Percentiles rank a stretch among this genome's conserved stretches.
These are phyloP conservation scores for Pholiota adiposa DNA, from an alignment of 1,284 basidiomycete species.

Conservation along the genomic window DNA sequence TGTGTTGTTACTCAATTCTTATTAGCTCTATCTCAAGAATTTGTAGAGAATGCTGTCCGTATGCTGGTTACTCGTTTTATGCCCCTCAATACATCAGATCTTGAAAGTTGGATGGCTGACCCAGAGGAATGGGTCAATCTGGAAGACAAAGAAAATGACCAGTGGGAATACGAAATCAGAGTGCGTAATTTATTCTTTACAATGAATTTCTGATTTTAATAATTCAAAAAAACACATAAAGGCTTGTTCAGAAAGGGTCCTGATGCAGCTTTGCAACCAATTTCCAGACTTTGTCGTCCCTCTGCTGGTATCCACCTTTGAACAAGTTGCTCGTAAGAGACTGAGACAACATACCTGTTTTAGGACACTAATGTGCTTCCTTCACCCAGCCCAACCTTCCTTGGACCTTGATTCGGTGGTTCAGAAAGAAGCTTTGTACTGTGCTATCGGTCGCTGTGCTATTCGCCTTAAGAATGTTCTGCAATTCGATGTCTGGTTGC, in stretches of 20 bases:
- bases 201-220: background rate
- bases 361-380: background rate
- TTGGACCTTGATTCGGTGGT: constrained; percentile 67
- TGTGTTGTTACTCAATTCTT: background rate
- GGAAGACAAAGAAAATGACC: constrained; percentile 85
- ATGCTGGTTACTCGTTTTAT: constrained; percentile 83
- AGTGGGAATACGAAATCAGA: constrained; percentile 88
- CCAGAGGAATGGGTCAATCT: constrained; percentile 90
- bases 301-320: constrained; percentile 53
- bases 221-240: constrained; percentile 34
- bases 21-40: constrained; percentile 72
- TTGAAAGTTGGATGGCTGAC: constrained; percentile 81
- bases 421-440: constrained; percentile 87
- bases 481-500: constrained; percentile 71
- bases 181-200: constrained; percentile 47
- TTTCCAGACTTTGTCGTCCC: constrained; percentile 78
- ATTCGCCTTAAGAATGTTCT: constrained; percentile 65
- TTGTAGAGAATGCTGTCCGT: constrained; percentile 80
- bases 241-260: constrained; percentile 88
- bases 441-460: constrained; percentile 85
- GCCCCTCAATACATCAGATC: constrained; percentile 77
- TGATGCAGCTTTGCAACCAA: constrained; percentile 79
- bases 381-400: constrained; percentile 51
- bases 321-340: constrained; percentile 38
- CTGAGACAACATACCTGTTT: background rate